Percentiles rank a stretch among this genome's conserved stretches.
These are phyloP conservation scores for Phialocephala sp. DNA, from an alignment of 2,329 filamentous ascomycete genomes.

Conservation along the genomic window DNA sequence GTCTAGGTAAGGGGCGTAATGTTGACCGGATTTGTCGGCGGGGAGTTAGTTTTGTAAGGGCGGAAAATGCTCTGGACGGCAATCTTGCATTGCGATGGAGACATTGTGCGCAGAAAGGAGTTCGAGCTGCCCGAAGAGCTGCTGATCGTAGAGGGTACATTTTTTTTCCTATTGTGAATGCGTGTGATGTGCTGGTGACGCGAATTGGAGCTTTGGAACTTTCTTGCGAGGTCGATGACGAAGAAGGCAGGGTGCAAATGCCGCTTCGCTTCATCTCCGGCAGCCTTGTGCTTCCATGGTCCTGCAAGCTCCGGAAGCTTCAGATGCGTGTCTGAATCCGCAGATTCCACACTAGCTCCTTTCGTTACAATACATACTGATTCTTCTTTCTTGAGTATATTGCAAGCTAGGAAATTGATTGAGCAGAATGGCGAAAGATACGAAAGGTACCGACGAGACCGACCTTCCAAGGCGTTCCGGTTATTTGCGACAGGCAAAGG, in stretches of 20 bases:
- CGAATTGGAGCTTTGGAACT: background rate
- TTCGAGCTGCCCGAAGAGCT: constrained; percentile 23
- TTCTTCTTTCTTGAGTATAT: background rate
- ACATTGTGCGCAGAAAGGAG: constrained; percentile 25
- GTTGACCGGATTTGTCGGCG: background rate
- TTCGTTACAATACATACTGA: constrained; percentile 1
- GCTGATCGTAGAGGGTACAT: constrained; percentile 34
- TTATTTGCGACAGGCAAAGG: constrained; percentile 32
- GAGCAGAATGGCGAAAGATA: constrained; percentile 13
- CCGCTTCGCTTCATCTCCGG: background rate
- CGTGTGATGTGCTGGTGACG: background rate
- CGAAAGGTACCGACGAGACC: constrained; percentile 7
- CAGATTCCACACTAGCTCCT: constrained; percentile 6
- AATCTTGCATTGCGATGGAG: constrained; percentile 10
- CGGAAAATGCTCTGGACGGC: constrained; percentile 1
- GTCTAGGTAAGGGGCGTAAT: constrained; percentile 1
- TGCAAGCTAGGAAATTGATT: background rate
- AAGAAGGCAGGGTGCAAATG: background rate
- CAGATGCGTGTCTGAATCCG: constrained; percentile 10
- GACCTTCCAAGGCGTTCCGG: constrained; percentile 20
- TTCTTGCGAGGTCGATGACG: constrained; percentile 13
- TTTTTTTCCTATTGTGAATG: background rate
- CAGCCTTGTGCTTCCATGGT: constrained; percentile 2
- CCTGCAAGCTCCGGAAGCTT: constrained; percentile 4
- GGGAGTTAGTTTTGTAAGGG: background rate